Conservation (phyloP, 129 eudicot species). For the Artemisia annua region DNA sequence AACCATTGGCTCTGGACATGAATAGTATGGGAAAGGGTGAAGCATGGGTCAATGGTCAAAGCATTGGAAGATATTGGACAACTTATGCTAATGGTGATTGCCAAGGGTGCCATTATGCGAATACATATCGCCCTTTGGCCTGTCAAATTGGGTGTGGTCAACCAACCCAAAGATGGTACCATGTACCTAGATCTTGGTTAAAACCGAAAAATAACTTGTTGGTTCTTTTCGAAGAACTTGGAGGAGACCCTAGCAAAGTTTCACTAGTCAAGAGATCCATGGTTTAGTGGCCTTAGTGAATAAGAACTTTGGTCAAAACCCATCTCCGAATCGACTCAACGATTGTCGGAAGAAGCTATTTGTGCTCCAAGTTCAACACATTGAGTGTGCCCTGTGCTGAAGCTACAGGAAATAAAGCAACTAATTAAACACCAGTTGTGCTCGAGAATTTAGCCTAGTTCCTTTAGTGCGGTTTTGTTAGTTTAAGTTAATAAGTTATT, state of each 20-base stretch:
- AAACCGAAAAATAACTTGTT: constrained; percentile 72
- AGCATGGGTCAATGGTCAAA: constrained; percentile 92
- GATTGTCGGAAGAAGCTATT: constrained; percentile 1
- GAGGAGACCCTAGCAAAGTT: constrained; percentile 81
- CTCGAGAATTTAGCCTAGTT: constrained; percentile 25
- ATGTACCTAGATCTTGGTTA: constrained; percentile 94
- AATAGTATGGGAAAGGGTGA: constrained; percentile 96
- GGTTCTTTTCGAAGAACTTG: constrained; percentile 90
- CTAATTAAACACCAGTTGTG: background rate
- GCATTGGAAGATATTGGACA: constrained; percentile 96
- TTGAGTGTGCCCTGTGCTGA: constrained; percentile 16
- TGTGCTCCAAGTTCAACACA: constrained; percentile 5
- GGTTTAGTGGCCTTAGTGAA: constrained; percentile 18
- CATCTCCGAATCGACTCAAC: background rate
- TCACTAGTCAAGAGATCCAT: constrained; percentile 74
- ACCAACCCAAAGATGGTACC: constrained; percentile 99
- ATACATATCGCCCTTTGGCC: constrained; percentile 60
- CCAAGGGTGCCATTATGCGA: constrained; percentile 68
- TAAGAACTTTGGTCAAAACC: constrained; percentile 19
- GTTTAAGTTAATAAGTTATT: background rate
- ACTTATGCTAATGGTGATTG: constrained; percentile 72
- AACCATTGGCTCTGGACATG: constrained; percentile 91
- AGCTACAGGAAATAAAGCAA: constrained; percentile 13
- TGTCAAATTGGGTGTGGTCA: constrained; percentile 93
- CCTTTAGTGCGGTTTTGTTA: constrained; percentile 12